These are phyloP conservation scores for Tricholoma hemisulphureum DNA, from an alignment of 768 basidiomycete genomes.

Conservation along the genomic window DNA sequence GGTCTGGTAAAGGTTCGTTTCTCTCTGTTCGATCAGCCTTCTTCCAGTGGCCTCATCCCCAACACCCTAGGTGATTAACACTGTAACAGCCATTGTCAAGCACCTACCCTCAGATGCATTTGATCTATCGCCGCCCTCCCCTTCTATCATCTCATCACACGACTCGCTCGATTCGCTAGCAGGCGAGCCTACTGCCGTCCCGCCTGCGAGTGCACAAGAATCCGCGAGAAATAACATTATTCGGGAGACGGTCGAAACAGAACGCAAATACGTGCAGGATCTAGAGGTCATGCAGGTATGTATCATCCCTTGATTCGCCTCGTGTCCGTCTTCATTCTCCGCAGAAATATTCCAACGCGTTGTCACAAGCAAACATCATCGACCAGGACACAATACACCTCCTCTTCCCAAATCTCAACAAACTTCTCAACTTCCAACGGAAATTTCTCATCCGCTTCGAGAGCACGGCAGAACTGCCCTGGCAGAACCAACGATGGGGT, in stretches of 20 bases:
- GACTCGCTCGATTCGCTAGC: conserved; percentile 59
- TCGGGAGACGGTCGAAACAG: conserved; percentile 89
- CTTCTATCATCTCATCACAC: conserved; percentile 52
- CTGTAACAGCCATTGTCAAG: conserved; percentile 82
- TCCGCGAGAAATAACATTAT: conserved; percentile 74
- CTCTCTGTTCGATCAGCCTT: not conserved
- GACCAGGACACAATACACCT: conserved; percentile 95
- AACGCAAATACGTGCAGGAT: conserved; percentile 95
- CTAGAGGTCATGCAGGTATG: conserved; percentile 93
- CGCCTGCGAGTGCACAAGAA: conserved; percentile 58
- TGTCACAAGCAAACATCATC: conserved; percentile 80
- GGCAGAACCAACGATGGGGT: conserved; percentile 88
- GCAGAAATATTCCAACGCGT: conserved; percentile 85
- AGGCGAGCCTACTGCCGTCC: conserved; percentile 40
- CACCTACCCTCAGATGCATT: conserved; percentile 69
- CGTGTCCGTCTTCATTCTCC: conserved; percentile 18
- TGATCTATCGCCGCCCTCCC: conserved; percentile 59
- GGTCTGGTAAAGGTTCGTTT: conserved; percentile 86
- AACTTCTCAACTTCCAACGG: conserved; percentile 94
- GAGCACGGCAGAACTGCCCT: conserved; percentile 76
- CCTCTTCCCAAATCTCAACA: conserved; percentile 92
- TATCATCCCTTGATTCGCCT: conserved; percentile 8
- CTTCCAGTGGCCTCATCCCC: conserved; percentile 8
- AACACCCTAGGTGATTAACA: conserved; percentile 71
- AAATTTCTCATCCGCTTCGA: conserved; percentile 90